Conservation (phyloP, 2,329 filamentous ascomycete genomes). For the Drechslerella dactyloides region DNA sequence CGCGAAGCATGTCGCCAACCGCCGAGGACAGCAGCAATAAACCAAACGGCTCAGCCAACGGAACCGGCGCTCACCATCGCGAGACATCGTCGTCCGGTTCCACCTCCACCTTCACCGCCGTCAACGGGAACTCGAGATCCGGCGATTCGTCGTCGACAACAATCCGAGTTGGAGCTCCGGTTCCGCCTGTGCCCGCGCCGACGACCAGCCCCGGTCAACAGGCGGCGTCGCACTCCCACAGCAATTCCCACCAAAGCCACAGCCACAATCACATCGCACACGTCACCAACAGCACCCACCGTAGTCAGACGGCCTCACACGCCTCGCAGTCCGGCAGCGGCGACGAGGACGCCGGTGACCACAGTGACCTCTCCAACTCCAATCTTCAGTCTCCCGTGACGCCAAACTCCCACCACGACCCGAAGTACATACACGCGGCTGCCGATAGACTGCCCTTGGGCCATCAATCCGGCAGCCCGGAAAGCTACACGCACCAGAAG, state of each 20-base stretch:
- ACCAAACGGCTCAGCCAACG: conserved; percentile 43
- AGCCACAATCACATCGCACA: conserved; percentile 22
- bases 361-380: conserved; percentile 41
- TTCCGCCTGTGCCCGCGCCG: conserved; percentile 12
- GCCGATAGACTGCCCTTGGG: conserved; percentile 27
- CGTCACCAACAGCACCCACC: conserved; percentile 13
- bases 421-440: conserved; percentile 41
- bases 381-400: conserved; percentile 46
- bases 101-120: conserved; percentile 41
- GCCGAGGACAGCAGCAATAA: conserved; percentile 41
- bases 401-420: conserved; percentile 46
- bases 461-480: conserved; percentile 35
- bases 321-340: conserved; percentile 48
- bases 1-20: conserved; percentile 37
- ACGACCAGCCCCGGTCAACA: conserved; percentile 6
- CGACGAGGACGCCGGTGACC: conserved; percentile 44
- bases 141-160: conserved; percentile 18
- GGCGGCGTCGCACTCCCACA: background rate
- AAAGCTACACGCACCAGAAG: conserved; percentile 33
- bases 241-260: conserved; percentile 11
- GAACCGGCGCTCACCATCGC: conserved; percentile 31
- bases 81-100: conserved; percentile 24
- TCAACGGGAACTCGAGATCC: conserved; percentile 46
- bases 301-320: conserved; percentile 48
- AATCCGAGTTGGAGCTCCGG: conserved; percentile 30